Conservation (phyloP, 2,329 filamentous ascomycete genomes). For the Colletotrichum caudatum region DNA sequence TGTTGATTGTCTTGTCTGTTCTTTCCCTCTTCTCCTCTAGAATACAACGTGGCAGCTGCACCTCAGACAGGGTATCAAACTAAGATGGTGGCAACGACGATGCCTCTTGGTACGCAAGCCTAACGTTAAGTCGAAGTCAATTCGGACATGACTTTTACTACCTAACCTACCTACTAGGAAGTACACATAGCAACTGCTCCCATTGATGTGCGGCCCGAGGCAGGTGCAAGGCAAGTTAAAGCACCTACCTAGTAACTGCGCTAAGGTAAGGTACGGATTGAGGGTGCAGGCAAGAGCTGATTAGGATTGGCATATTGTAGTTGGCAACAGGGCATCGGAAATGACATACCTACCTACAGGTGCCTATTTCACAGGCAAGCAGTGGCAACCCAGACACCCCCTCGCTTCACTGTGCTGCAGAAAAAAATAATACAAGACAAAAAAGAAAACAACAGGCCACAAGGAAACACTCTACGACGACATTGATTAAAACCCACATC, state of each 20-base stretch:
- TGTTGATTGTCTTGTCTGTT: not conserved
- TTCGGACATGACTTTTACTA: slow-evolving; percentile 15
- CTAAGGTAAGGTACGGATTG: not conserved
- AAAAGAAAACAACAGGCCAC: not conserved
- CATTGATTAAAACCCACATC: slow-evolving; percentile 6
- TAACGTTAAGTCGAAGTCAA: not conserved
- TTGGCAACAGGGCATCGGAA: not conserved
- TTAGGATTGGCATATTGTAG: not conserved
- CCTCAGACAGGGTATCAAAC: slow-evolving; percentile 21
- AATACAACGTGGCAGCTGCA: slow-evolving; percentile 4
- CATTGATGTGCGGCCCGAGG: not conserved
- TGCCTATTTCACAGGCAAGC: too few species aligned
- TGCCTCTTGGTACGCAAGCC: slow-evolving; percentile 19
- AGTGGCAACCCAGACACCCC: slow-evolving; percentile 8
- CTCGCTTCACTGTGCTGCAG: not conserved
- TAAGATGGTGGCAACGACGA: slow-evolving; percentile 13
- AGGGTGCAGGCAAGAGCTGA: slow-evolving; percentile 2
- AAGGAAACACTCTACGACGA: not conserved
- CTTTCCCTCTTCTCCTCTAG: not conserved
- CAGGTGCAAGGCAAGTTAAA: not conserved
- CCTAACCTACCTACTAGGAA: not conserved
- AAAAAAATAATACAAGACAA: not conserved
- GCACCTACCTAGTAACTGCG: not conserved
- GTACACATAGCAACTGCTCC: not conserved
- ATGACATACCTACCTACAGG: too few species aligned